These are phyloP conservation scores for Boletus tomentosulus DNA, from an alignment of 768 basidiomycete genomes.

Conservation along the genomic window DNA sequence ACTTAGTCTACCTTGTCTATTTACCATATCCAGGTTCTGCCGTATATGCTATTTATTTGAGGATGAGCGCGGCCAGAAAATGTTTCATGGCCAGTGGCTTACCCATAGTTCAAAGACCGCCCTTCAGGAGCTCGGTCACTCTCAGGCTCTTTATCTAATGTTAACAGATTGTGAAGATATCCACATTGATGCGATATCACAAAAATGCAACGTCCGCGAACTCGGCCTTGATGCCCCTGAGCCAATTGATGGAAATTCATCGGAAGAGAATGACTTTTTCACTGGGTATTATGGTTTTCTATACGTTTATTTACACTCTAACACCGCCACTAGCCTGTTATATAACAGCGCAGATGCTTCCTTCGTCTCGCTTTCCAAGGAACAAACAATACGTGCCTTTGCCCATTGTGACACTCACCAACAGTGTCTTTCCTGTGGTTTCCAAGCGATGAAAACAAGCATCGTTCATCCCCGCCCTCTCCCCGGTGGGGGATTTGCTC, in stretches of 20 bases:
- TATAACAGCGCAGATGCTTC: constrained; percentile 47
- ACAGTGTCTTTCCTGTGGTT: constrained; percentile 51
- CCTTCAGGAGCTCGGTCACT: constrained; percentile 63
- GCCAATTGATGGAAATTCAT: constrained; percentile 38
- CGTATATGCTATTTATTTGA: constrained; percentile 64
- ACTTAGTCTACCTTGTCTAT: not conserved
- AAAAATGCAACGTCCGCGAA: constrained; percentile 50
- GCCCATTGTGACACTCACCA: constrained; percentile 29
- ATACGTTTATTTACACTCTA: not conserved
- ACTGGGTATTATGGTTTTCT: constrained; percentile 41
- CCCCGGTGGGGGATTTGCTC: constrained; percentile 34
- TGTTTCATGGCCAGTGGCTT: constrained; percentile 72
- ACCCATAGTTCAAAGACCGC: constrained; percentile 59
- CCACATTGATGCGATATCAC: constrained; percentile 50
- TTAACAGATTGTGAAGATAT: constrained; percentile 53
- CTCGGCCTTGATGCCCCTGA: constrained; percentile 43
- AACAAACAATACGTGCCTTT: constrained; percentile 28
- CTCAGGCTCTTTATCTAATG: constrained; percentile 53
- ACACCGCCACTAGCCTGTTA: constrained; percentile 35
- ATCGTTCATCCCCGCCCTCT: constrained; percentile 23
- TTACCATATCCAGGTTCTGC: constrained; percentile 51
- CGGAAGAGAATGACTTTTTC: constrained; percentile 48
- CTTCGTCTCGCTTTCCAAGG: constrained; percentile 43
- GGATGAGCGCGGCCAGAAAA: constrained; percentile 35
- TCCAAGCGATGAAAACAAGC: constrained; percentile 27